Conservation (phyloP, 768 basidiomycete species). For the Amanita pallidorosea region DNA sequence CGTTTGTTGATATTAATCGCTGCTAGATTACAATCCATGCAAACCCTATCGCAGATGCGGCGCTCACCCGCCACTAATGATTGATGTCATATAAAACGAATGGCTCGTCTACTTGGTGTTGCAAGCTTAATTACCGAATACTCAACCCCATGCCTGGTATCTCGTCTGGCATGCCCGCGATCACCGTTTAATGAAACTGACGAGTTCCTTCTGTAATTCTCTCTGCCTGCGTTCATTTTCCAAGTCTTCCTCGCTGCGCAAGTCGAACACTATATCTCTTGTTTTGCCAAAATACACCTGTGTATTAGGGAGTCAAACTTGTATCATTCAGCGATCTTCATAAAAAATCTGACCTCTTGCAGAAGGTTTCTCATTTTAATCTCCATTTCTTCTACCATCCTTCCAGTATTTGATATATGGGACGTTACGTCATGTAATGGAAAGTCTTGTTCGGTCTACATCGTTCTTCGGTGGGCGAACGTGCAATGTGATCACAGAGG, state of each 20-base stretch:
- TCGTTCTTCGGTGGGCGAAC: conserved; percentile 1
- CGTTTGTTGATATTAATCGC: neutral
- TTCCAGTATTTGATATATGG: conserved; percentile 90
- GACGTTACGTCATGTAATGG: conserved; percentile 69
- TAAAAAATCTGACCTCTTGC: conserved; percentile 62
- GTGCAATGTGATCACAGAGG: neutral
- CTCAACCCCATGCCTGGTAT: neutral
- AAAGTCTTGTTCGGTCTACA: conserved; percentile 78
- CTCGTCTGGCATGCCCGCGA: neutral
- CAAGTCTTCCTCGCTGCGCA: conserved; percentile 79
- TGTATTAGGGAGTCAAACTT: neutral
- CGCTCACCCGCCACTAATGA: conserved; percentile 26
- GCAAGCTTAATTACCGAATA: neutral
- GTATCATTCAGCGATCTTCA: neutral
- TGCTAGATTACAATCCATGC: conserved; percentile 79
- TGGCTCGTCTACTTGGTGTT: neutral
- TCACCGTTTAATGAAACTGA: conserved; percentile 72
- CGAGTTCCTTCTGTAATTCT: conserved; percentile 86
- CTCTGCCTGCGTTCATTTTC: conserved; percentile 73
- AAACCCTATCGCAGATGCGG: conserved; percentile 87
- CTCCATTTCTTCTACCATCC: conserved; percentile 98
- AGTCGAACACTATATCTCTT: conserved; percentile 86
- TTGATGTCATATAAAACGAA: neutral
- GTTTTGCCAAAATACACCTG: conserved; percentile 96
- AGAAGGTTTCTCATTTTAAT: conserved; percentile 96